Percentiles rank a stretch among this genome's conserved stretches.
phyloP scores from a whole-genome alignment of 805 yeast genomes.

The Starmerella bombi region DNA sequence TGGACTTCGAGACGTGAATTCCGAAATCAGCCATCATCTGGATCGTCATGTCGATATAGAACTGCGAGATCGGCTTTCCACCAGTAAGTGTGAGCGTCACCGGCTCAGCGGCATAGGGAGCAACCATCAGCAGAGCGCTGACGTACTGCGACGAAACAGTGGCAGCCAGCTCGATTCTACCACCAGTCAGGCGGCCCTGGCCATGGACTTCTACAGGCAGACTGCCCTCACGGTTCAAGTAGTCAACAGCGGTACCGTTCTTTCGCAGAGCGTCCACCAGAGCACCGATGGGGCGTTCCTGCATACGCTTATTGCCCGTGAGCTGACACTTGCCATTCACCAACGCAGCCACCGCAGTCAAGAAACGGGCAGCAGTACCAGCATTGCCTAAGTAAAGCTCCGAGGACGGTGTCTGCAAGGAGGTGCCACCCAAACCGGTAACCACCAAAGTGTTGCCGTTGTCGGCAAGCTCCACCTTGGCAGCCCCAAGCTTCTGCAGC shows the following conservation, averaged over 20 bases:
- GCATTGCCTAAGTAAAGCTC: slow-evolving; percentile 89
- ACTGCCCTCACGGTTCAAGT: slow-evolving; percentile 64
- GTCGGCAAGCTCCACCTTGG: slow-evolving; percentile 67
- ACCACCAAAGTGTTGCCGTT: slow-evolving; percentile 77
- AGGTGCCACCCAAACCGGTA: slow-evolving; percentile 68
- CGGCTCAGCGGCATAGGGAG: slow-evolving; percentile 84
- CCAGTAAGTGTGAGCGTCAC: slow-evolving; percentile 83
- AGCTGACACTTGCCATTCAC: slow-evolving; percentile 40
- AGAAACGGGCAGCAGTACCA: slow-evolving; percentile 92
- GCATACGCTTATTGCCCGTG: slow-evolving; percentile 95
- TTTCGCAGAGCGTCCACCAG: slow-evolving; percentile 75
- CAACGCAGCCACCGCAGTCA: slow-evolving; percentile 69
- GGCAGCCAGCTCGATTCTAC: slow-evolving; percentile 85
- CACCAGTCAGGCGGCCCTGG: slow-evolving; percentile 68
- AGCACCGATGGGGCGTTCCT: slow-evolving; percentile 93
- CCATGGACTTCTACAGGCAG: slow-evolving; percentile 54
- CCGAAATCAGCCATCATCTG: slow-evolving; percentile 91
- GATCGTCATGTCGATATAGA: slow-evolving; percentile 94
- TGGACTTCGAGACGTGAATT: slow-evolving; percentile 53
- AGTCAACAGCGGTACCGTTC: slow-evolving; percentile 67
- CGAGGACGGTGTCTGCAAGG: slow-evolving; percentile 37
- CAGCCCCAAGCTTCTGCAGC: slow-evolving; percentile 64
- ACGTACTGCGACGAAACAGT: slow-evolving; percentile 96
- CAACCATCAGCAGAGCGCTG: slow-evolving; percentile 90
- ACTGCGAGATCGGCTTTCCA: slow-evolving; percentile 91